Evolutionary conservation across 257 asterid species (phyloP).

Genomic region (Dorcoceras hygrometricum): DNA sequence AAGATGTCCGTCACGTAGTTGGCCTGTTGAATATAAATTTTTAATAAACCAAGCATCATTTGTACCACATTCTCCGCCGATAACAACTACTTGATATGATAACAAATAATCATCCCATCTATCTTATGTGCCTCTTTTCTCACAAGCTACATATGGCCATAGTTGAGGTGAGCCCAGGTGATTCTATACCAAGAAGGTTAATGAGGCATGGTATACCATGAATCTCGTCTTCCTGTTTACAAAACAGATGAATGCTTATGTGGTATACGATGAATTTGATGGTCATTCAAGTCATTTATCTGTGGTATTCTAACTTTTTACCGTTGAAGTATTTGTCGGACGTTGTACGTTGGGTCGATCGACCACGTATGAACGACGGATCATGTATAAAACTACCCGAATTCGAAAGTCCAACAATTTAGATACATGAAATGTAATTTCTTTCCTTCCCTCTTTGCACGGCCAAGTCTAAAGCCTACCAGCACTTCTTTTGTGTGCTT

Average conservation of each 20-base stretch:
- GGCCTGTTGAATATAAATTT: too few species aligned
- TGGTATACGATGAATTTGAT: background rate
- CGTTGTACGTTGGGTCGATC: too few species aligned
- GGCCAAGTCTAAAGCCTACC: too few species aligned
- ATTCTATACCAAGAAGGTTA: conserved; percentile 80
- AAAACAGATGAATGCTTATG: background rate
- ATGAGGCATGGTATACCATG: conserved; percentile 62
- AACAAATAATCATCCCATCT: too few species aligned
- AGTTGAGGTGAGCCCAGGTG: conserved; percentile 82
- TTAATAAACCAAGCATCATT: too few species aligned
- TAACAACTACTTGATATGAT: too few species aligned
- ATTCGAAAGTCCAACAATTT: background rate
- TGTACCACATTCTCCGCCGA: too few species aligned
- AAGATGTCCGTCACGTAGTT: background rate
- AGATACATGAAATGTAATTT: too few species aligned
- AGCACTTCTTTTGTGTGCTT: too few species aligned
- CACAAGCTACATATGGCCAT: conserved; percentile 53
- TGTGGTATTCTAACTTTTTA: background rate
- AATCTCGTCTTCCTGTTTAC: conserved; percentile 58
- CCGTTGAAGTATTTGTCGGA: background rate
- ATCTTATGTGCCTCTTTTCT: background rate
- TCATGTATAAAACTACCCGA: background rate
- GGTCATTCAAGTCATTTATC: background rate
- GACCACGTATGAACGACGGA: too few species aligned
- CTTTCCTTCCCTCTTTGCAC: too few species aligned